Conservation (phyloP, 2,329 filamentous ascomycete genomes). For the Curvularia spicifera region DNA sequence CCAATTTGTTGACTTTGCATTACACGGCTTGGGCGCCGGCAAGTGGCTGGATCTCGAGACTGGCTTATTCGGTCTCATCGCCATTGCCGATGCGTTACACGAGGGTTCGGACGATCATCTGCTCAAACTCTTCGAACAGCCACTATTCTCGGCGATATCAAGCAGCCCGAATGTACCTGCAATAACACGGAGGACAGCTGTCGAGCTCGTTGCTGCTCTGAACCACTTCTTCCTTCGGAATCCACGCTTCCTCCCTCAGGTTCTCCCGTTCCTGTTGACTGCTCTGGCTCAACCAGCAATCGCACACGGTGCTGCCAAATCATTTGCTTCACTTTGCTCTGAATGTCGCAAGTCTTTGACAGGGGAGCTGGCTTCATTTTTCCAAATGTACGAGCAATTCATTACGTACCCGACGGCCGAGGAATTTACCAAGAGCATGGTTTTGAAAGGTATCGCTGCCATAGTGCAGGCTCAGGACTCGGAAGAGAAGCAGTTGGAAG, state of each 20-base stretch:
- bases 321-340: constrained; percentile 75
- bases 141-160: constrained; percentile 59
- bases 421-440: constrained; percentile 72
- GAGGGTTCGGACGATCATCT: constrained; percentile 67
- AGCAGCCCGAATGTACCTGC: constrained; percentile 61
- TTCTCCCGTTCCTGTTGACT: constrained; percentile 75
- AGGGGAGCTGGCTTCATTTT: constrained; percentile 69
- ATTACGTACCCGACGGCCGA: constrained; percentile 67
- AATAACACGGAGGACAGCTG: constrained; percentile 70
- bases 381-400: constrained; percentile 73
- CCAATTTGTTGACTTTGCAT: constrained; percentile 54
- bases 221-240: constrained; percentile 78
- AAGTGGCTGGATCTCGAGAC: constrained; percentile 61
- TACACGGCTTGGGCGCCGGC: constrained; percentile 49
- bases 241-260: constrained; percentile 69
- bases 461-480: constrained; percentile 75
- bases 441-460: constrained; percentile 75
- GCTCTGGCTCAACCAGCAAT: constrained; percentile 69
- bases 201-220: constrained; percentile 74
- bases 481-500: constrained; percentile 60
- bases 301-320: constrained; percentile 72
- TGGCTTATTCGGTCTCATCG: constrained; percentile 67
- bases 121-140: constrained; percentile 68
- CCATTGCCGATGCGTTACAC: constrained; percentile 69
- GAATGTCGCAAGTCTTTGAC: constrained; percentile 75